phyloP scores from a whole-genome alignment of 2,329 filamentous ascomycete species.

The Helotiales sp. region DNA sequence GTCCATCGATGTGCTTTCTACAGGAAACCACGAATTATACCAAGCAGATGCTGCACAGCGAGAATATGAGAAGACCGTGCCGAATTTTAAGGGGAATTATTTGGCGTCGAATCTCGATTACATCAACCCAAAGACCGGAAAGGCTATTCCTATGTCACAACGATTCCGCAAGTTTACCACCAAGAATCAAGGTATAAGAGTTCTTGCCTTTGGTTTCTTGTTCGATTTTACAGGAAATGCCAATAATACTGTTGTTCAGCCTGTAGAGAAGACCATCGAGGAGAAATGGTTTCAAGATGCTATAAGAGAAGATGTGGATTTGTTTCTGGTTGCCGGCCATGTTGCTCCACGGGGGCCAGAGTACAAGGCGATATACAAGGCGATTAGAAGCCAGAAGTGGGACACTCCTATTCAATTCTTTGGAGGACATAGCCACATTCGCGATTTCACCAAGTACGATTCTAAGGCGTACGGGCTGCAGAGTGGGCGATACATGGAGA shows the following conservation, averaged over 20 bases:
- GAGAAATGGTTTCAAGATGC: constrained; percentile 89
- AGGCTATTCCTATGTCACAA: constrained; percentile 76
- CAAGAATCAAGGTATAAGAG: constrained; percentile 81
- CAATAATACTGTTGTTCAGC: constrained; percentile 86
- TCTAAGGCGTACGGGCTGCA: constrained; percentile 78
- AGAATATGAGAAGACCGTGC: constrained; percentile 81
- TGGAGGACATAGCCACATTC: constrained; percentile 87
- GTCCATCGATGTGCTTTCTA: constrained; percentile 80
- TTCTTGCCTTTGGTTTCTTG: constrained; percentile 91
- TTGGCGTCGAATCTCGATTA: constrained; percentile 94
- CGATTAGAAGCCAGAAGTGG: constrained; percentile 77
- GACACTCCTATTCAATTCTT: constrained; percentile 90
- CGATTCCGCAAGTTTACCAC: constrained; percentile 90
- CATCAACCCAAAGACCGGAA: constrained; percentile 71
- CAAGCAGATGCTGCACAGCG: constrained; percentile 75
- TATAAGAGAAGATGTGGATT: constrained; percentile 81
- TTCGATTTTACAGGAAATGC: constrained; percentile 92
- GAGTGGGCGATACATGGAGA: constrained; percentile 92
- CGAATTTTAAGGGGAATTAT: constrained; percentile 80
- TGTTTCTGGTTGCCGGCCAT: constrained; percentile 88
- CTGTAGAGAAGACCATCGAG: constrained; percentile 78
- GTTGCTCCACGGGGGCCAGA: constrained; percentile 82
- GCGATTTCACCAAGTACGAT: constrained; percentile 83
- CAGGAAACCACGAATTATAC: constrained; percentile 96
- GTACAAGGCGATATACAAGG: constrained; percentile 76